Evolutionary conservation across 768 basidiomycete genomes (phyloP).

Genomic region (Leccinum longicurvipes): DNA sequence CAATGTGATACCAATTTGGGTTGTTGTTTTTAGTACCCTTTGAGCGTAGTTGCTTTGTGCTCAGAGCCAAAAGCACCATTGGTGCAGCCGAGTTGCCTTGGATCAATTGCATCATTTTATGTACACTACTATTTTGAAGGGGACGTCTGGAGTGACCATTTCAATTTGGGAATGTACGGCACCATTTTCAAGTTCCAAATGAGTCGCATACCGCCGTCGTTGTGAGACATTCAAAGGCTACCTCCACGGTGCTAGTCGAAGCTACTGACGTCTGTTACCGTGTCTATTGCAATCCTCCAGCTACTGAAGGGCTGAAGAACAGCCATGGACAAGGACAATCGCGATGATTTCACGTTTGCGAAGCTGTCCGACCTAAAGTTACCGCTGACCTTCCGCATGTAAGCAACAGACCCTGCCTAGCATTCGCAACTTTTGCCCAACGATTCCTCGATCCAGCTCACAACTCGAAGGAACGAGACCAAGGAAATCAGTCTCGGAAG

Average conservation of each 20-base stretch:
- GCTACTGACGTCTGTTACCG: neutral
- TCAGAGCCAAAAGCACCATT: constrained; percentile 24
- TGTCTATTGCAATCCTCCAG: neutral
- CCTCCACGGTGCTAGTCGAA: neutral
- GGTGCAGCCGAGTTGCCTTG: constrained; percentile 21
- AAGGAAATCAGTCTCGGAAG: constrained; percentile 68
- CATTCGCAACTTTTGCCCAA: neutral
- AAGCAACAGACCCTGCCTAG: constrained; percentile 15
- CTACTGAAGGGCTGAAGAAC: neutral
- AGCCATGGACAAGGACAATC: constrained; percentile 57
- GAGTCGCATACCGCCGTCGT: constrained; percentile 1
- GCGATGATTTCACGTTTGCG: constrained; percentile 92
- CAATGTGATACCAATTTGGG: constrained; percentile 7
- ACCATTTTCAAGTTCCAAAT: neutral
- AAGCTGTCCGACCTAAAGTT: constrained; percentile 85
- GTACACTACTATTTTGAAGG: constrained; percentile 12
- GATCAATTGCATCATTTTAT: constrained; percentile 8
- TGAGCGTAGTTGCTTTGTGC: constrained; percentile 12
- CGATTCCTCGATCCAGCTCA: constrained; percentile 46
- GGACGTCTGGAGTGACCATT: neutral
- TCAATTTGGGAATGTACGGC: neutral
- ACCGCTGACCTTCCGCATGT: constrained; percentile 87
- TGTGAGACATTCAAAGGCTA: neutral
- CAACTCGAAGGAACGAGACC: constrained; percentile 82
- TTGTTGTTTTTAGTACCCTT: constrained; percentile 5